Percentiles rank a stretch among this genome's conserved stretches.
phyloP scores from a whole-genome alignment of 75 land plant species.

The Picea glauca region DNA sequence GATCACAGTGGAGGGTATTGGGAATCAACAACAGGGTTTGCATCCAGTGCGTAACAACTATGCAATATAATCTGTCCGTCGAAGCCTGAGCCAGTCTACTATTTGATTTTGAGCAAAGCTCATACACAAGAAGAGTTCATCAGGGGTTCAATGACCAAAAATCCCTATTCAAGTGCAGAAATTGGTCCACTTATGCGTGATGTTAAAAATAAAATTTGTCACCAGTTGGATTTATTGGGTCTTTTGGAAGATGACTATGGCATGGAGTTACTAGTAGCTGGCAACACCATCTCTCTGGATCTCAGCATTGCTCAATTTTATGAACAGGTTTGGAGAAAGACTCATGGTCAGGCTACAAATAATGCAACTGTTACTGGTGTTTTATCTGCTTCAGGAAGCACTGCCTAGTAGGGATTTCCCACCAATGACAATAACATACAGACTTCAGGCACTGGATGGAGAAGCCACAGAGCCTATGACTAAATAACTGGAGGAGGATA shows the following conservation, averaged over 20 bases:
- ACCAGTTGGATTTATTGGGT: constrained; percentile 86
- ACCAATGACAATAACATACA: too few species aligned
- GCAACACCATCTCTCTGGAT: constrained; percentile 95
- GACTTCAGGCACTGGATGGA: too few species aligned
- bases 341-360: neutral
- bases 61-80: constrained; percentile 21
- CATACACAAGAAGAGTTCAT: constrained; percentile 99
- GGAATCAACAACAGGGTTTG: too few species aligned
- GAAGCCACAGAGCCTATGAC: too few species aligned
- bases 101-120: constrained; percentile 88
- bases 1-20: too few species aligned
- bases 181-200: constrained; percentile 97
- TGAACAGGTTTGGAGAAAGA: constrained; percentile 97
- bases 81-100: constrained; percentile 90
- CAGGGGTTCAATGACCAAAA: constrained; percentile 98
- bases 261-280: constrained; percentile 98
- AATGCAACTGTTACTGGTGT: too few species aligned
- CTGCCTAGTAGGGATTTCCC: too few species aligned
- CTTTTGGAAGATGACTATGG: constrained; percentile 96
- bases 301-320: constrained; percentile 60
- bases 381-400: too few species aligned
- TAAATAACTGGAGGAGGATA: too few species aligned
- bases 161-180: constrained; percentile 92
- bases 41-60: too few species aligned
- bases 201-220: constrained; percentile 96